Percentiles rank a stretch among this genome's conserved stretches.
Evolutionary conservation across 148 eudicot genomes (phyloP).

Genomic region (Polygonum maritimum): DNA sequence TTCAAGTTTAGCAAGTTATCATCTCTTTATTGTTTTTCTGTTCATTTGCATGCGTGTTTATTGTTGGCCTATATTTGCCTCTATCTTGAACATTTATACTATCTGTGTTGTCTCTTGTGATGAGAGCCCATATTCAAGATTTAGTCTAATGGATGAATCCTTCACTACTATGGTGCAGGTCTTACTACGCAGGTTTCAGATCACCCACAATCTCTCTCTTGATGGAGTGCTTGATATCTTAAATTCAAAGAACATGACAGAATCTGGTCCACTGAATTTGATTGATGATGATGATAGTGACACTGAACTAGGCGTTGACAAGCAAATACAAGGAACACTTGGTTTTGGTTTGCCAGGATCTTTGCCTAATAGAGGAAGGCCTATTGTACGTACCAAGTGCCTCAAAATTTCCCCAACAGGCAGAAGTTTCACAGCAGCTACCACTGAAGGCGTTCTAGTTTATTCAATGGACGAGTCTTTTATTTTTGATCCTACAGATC

Average conservation of each 20-base stretch:
- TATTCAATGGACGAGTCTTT: conserved; percentile 90
- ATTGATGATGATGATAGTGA: conserved; percentile 81
- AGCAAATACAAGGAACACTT: conserved; percentile 54
- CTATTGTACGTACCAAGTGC: conserved; percentile 76
- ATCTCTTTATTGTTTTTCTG: background rate
- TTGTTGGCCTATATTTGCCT: background rate
- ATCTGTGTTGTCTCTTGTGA: background rate
- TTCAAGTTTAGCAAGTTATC: background rate
- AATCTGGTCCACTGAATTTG: conserved; percentile 86
- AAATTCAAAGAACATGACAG: conserved; percentile 94
- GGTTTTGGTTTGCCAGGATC: conserved; percentile 76
- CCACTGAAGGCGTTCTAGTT: conserved; percentile 90
- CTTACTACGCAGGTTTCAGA: conserved; percentile 76
- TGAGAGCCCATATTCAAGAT: background rate
- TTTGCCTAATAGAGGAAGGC: conserved; percentile 76
- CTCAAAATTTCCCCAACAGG: conserved; percentile 91
- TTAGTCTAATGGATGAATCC: background rate
- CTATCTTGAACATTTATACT: background rate
- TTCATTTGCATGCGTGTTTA: background rate
- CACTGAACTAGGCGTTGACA: conserved; percentile 69
- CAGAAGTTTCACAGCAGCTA: conserved; percentile 90
- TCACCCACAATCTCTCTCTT: conserved; percentile 82
- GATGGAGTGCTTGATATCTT: conserved; percentile 92
- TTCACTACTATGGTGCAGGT: conserved; percentile 41
- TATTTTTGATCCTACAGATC: conserved; percentile 95